Percentiles rank a stretch among this genome's conserved stretches.
Conservation (phyloP, 2,329 filamentous ascomycete genomes). For the Pleurostoma richardsiae region DNA sequence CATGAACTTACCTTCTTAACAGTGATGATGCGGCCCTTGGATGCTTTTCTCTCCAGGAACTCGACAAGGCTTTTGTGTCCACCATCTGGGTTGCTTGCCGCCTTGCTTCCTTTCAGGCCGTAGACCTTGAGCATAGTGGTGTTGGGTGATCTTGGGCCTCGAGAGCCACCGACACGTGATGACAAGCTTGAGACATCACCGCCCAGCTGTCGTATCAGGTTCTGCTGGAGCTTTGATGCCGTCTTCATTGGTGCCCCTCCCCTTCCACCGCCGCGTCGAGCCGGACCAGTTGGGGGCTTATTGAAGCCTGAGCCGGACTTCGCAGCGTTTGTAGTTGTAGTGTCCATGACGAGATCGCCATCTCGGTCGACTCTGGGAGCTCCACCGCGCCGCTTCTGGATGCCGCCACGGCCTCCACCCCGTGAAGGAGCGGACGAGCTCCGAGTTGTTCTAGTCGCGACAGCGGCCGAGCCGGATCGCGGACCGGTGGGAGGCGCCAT, state of each 20-base stretch:
- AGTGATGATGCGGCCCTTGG: conserved; percentile 51
- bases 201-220: conserved; percentile 20
- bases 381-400: conserved; percentile 39
- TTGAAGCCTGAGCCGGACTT: conserved; percentile 24
- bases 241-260: conserved; percentile 9
- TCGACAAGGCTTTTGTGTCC: conserved; percentile 59
- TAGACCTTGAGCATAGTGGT: conserved; percentile 42
- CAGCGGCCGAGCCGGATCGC: conserved; percentile 7
- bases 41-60: conserved; percentile 69
- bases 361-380: conserved; percentile 42
- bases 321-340: neutral
- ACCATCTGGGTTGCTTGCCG: conserved; percentile 59
- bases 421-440: conserved; percentile 2
- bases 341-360: conserved; percentile 57
- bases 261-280: conserved; percentile 5
- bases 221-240: conserved; percentile 12
- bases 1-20: conserved; percentile 72
- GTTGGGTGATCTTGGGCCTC: conserved; percentile 17
- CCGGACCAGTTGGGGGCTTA: conserved; percentile 12
- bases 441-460: conserved; percentile 8
- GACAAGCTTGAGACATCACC: conserved; percentile 17
- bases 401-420: conserved; percentile 35
- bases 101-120: conserved; percentile 66
- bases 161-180: conserved; percentile 10
- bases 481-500: conserved; percentile 20